A percentile compares a stretch with the other conserved stretches of the same genome.
Evolutionary conservation across 148 eudicot genomes (phyloP).

Genomic region (Chenopodium quinoa): DNA sequence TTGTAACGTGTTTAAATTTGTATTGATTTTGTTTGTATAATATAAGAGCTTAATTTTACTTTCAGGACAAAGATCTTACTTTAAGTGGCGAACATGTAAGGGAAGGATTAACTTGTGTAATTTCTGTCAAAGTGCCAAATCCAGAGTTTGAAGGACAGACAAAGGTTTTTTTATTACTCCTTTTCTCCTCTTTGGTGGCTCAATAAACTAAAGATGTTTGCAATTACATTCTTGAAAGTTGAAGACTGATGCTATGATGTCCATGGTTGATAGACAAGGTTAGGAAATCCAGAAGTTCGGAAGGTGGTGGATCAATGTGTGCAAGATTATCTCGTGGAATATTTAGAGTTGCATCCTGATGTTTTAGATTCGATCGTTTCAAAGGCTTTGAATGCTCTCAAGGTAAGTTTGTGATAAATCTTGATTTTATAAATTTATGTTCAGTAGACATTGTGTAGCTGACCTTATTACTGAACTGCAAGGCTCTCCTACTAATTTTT

Average conservation of each 20-base stretch:
- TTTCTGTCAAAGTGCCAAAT: slow-evolving; percentile 91
- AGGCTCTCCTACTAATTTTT: slow-evolving; percentile 4
- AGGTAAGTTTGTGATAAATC: slow-evolving; percentile 42
- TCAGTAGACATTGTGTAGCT: not conserved
- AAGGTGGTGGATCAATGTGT: slow-evolving; percentile 86
- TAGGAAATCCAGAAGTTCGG: slow-evolving; percentile 97
- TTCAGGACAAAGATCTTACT: slow-evolving; percentile 79
- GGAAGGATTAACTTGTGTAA: slow-evolving; percentile 86
- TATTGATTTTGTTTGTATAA: not conserved
- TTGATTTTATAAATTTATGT: not conserved
- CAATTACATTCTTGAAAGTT: not conserved
- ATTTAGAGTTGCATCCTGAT: slow-evolving; percentile 96
- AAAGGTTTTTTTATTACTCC: slow-evolving; percentile 47
- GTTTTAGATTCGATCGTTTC: slow-evolving; percentile 80
- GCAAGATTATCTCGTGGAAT: slow-evolving; percentile 87
- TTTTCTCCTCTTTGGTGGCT: not conserved
- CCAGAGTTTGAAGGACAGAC: slow-evolving; percentile 99
- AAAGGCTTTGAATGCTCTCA: slow-evolving; percentile 85
- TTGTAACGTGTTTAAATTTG: not conserved
- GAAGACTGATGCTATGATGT: slow-evolving; percentile 18
- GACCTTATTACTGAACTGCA: not conserved
- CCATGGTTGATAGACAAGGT: slow-evolving; percentile 56
- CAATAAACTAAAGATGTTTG: slow-evolving; percentile 3
- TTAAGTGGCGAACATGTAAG: slow-evolving; percentile 93
- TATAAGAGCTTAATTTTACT: slow-evolving; percentile 11